Conservation (phyloP, 176 grass and related monocot species). For the Raddia distichophylla region DNA sequence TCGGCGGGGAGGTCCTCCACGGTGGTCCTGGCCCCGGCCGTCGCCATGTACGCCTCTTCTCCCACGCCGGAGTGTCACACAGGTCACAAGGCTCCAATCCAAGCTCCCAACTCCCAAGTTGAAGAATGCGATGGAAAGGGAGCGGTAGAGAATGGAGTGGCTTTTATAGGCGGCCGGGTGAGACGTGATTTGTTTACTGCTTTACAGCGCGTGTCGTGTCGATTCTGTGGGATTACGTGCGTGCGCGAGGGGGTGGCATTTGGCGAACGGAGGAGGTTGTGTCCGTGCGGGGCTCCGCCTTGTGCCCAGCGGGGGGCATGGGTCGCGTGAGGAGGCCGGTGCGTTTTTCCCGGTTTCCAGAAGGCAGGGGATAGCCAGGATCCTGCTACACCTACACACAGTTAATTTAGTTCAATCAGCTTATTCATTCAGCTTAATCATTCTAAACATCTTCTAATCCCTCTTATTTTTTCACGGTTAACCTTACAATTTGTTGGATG, state of each 20-base stretch:
- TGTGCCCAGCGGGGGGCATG: too few species aligned
- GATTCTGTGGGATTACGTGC: background rate
- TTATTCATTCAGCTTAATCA: too few species aligned
- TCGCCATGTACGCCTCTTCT: background rate
- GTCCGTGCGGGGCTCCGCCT: background rate
- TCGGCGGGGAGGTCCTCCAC: slow-evolving; percentile 61
- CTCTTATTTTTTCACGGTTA: too few species aligned
- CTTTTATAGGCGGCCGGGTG: background rate
- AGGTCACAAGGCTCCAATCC: background rate
- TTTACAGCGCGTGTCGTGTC: background rate
- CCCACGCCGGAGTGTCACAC: background rate
- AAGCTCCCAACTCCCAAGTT: background rate
- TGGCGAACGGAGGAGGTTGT: background rate
- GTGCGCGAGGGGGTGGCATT: background rate
- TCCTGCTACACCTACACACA: too few species aligned
- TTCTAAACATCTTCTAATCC: too few species aligned
- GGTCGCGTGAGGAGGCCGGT: too few species aligned
- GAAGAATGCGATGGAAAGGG: slow-evolving; percentile 1
- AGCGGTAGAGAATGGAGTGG: too few species aligned
- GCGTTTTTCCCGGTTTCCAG: too few species aligned
- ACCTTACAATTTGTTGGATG: too few species aligned
- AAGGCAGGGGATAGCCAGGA: too few species aligned
- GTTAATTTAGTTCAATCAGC: too few species aligned
- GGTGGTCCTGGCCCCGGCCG: background rate
- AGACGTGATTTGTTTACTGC: background rate